Conservation (phyloP, 2,329 filamentous ascomycete species). For the Metarhizium guizhouense region DNA sequence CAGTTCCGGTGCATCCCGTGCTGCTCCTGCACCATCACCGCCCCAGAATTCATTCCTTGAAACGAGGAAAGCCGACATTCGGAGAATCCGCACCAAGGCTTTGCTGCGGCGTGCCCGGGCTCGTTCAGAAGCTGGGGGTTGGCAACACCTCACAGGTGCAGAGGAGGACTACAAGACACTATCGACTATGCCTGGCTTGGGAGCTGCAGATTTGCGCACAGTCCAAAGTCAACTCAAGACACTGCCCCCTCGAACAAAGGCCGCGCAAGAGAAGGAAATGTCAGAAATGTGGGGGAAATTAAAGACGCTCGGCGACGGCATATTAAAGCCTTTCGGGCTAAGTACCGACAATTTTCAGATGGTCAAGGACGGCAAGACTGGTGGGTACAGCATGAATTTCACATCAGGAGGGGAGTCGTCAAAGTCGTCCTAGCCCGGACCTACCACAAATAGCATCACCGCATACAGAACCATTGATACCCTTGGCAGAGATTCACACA, state of each 20-base stretch:
- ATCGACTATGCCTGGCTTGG: slow-evolving; percentile 44
- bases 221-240: slow-evolving; percentile 56
- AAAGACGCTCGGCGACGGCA: slow-evolving; percentile 83
- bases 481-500: neutral
- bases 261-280: slow-evolving; percentile 78
- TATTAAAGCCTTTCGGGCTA: slow-evolving; percentile 86
- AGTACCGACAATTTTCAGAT: slow-evolving; percentile 95
- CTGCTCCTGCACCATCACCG: slow-evolving; percentile 28
- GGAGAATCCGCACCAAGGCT: slow-evolving; percentile 72
- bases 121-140: slow-evolving; percentile 61
- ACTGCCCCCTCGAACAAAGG: slow-evolving; percentile 61
- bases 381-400: slow-evolving; percentile 94
- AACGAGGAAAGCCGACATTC: slow-evolving; percentile 47
- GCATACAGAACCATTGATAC: neutral
- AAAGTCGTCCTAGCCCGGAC: neutral
- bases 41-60: slow-evolving; percentile 9
- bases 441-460: neutral
- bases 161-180: slow-evolving; percentile 71
- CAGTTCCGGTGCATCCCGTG: slow-evolving; percentile 46
- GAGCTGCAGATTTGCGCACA: slow-evolving; percentile 55
- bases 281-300: slow-evolving; percentile 97
- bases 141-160: slow-evolving; percentile 71
- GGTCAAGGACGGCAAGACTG: slow-evolving; percentile 78
- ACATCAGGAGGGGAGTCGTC: slow-evolving; percentile 25
- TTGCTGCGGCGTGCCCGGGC: slow-evolving; percentile 72